Evolutionary conservation across 1,284 basidiomycete species (phyloP).

Genomic region (Pascua guehoae): DNA sequence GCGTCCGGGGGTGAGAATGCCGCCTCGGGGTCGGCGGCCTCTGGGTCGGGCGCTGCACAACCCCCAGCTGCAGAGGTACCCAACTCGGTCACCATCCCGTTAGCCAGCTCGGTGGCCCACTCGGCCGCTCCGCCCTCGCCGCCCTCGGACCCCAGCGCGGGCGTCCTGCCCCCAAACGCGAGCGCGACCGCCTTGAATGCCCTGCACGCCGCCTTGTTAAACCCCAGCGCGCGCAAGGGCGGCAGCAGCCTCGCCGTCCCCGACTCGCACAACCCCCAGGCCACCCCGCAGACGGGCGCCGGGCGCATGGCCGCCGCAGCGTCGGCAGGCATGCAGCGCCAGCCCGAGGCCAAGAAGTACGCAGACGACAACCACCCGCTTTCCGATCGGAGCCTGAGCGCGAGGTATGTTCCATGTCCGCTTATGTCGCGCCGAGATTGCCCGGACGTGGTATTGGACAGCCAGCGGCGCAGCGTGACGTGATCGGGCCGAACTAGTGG

Average conservation of each 20-base stretch:
- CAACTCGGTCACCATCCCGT: background rate
- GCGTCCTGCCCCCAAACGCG: background rate
- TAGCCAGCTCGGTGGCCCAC: background rate
- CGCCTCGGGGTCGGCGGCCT: background rate
- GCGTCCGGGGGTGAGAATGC: background rate
- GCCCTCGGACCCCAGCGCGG: background rate
- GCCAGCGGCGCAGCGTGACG: background rate
- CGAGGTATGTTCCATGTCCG: constrained; percentile 26
- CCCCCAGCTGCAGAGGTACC: background rate
- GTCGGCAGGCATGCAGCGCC: constrained; percentile 25
- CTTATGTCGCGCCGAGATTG: background rate
- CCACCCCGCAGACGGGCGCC: constrained; percentile 37
- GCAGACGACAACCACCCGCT: constrained; percentile 33
- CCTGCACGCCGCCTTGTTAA: background rate
- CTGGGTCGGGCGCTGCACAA: background rate
- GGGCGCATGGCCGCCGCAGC: constrained; percentile 42
- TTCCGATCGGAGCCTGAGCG: constrained; percentile 32
- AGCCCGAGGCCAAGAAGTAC: constrained; percentile 19
- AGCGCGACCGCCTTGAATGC: background rate
- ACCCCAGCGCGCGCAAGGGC: background rate
- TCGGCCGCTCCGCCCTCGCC: background rate
- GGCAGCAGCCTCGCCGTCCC: background rate
- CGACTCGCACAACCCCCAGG: background rate
- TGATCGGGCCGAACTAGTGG: too few relatives aligned
- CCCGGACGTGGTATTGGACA: background rate